Evolutionary conservation across 306 rosid genomes (phyloP).

Genomic region (Albizia julibrissin): DNA sequence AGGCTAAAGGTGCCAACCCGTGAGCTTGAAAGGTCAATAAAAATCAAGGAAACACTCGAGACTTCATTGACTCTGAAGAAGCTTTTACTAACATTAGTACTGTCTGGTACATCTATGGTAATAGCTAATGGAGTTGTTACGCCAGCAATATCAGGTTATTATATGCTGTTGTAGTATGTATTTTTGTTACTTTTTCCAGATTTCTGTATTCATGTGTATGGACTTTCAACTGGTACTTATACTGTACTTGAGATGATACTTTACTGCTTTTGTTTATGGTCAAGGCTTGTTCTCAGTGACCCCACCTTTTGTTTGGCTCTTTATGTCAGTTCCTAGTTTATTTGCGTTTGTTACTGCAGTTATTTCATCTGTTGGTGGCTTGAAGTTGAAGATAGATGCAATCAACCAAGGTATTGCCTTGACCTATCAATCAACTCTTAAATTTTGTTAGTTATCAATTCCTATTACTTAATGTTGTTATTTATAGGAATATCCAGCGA

Average conservation of each 20-base stretch:
- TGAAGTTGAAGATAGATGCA: slow-evolving; percentile 70
- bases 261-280: slow-evolving; percentile 28
- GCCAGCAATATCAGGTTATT: slow-evolving; percentile 93
- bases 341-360: slow-evolving; percentile 57
- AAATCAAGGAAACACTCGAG: slow-evolving; percentile 89
- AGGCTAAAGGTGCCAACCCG: slow-evolving; percentile 93
- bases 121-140: slow-evolving; percentile 97
- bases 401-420: slow-evolving; percentile 66
- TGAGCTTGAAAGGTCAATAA: slow-evolving; percentile 95
- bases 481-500: neutral
- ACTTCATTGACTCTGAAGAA: slow-evolving; percentile 78
- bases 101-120: slow-evolving; percentile 98
- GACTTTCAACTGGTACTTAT: slow-evolving; percentile 19
- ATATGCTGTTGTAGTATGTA: slow-evolving; percentile 18
- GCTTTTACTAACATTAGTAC: slow-evolving; percentile 78
- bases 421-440: slow-evolving; percentile 18
- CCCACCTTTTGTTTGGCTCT: slow-evolving; percentile 22
- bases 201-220: slow-evolving; percentile 22
- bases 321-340: slow-evolving; percentile 24
- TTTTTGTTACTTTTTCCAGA: slow-evolving; percentile 12
- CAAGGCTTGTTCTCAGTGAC: slow-evolving; percentile 24
- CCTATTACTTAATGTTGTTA: slow-evolving; percentile 27
- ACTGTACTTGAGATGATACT: slow-evolving; percentile 19
- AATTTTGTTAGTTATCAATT: slow-evolving; percentile 8
- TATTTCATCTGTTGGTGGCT: slow-evolving; percentile 87